Conservation (phyloP, 1,284 basidiomycete genomes). For the Pascua sp. region DNA sequence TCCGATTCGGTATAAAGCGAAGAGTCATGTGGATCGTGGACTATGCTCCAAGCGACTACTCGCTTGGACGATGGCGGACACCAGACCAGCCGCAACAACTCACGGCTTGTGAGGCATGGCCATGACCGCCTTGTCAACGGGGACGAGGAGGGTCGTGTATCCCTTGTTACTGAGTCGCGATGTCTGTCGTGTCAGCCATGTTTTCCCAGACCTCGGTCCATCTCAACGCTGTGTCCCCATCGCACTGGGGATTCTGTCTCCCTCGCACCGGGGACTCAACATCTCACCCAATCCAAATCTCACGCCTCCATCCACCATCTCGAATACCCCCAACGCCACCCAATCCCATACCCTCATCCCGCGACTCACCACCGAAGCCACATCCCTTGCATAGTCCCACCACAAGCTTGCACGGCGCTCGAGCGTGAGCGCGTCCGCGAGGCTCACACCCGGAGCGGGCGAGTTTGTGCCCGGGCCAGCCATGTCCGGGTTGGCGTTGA, state of each 20-base stretch:
- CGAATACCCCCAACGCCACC: no score
- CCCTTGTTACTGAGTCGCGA: constrained; percentile 19
- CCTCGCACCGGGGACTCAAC: no score
- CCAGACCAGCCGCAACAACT: constrained; percentile 4
- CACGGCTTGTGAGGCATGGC: constrained; percentile 42
- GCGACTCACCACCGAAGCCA: constrained; percentile 35
- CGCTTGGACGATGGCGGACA: neutral
- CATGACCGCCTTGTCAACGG: constrained; percentile 43
- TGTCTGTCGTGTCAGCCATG: constrained; percentile 14
- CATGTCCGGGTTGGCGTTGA: constrained; percentile 2
- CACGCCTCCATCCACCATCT: neutral
- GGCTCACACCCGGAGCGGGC: constrained; percentile 8
- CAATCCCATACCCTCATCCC: no score
- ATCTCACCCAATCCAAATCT: no score
- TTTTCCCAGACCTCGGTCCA: neutral
- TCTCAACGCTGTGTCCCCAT: neutral
- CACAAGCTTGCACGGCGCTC: constrained; percentile 38
- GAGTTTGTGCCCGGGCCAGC: neutral
- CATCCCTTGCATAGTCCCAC: constrained; percentile 46
- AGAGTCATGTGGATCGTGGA: no score
- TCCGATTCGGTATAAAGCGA: no score
- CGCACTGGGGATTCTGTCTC: no score
- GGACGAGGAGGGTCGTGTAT: constrained; percentile 43
- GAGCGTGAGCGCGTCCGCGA: constrained; percentile 41
- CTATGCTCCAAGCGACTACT: neutral